Base-by-base conservation (phyloP, 768 basidiomycete genomes). In the Cubamyces sp. region DNA sequence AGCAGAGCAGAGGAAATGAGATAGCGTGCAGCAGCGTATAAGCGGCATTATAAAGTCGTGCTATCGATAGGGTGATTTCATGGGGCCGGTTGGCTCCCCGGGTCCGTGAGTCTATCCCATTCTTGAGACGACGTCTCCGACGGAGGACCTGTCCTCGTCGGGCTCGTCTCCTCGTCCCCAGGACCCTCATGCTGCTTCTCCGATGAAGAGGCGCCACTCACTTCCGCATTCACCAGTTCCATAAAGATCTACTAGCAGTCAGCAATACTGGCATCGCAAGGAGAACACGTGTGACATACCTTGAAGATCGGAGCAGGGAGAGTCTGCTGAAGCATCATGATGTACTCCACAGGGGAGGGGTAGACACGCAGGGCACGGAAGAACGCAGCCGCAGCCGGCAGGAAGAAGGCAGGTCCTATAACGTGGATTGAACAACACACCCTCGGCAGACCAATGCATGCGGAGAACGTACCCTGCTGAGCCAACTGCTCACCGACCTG, bases 301-400 rank as follows among this genome's bases (percentile, higher is more conserved):
- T 92, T 90, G 78, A 94, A 93, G 51, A 94, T 79, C 40, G 87
- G 81, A 26, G 84, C 82, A 3, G 93, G 91, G 30, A 96, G 86
- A 37, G 94, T 95, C 76, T 91, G 90, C 77, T 98, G 88, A 71
- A 97, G 96, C 64, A 98, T 96, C 74, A 90, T 86, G 69, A 99
- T 90, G 68, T 98, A 85, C 75, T 98, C 97, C 34, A 94, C 86
- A 0, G 96, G 94, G 30, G 91, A 87, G 52, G 97, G 97, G 78
- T 99, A 99, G 39, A 97, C 94, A 57, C 90, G 83, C 61, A 98
- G 86, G 1, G 94, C 96, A 52, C 94, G 85, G 84, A 88, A 99
- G 84, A 98, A 98, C 43, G 87, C 85, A 72, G 92, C 75, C 43
- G 97, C 96, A 19, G 96, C 88, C 12, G 87, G 82, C 26, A 98